Evolutionary conservation across 2,329 filamentous ascomycete species (phyloP).

Genomic region (Scedosporium boydii): DNA sequence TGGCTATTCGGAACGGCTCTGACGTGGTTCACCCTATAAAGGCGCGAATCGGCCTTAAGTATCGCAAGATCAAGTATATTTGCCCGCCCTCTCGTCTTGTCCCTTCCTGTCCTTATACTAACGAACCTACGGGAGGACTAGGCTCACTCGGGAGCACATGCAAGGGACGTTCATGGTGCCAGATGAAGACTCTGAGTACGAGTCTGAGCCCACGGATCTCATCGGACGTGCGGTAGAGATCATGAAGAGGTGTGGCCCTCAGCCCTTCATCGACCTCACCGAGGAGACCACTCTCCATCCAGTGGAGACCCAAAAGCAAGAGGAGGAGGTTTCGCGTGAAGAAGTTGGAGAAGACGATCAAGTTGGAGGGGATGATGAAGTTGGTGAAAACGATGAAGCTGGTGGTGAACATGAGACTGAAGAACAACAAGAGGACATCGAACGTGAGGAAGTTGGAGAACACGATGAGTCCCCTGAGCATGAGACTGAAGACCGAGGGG

Average conservation of each 20-base stretch:
- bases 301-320: neutral
- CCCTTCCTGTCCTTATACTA: neutral
- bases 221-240: neutral
- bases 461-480: too few species aligned
- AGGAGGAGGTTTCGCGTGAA: too few species aligned
- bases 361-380: too few species aligned
- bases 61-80: neutral
- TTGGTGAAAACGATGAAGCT: too few species aligned
- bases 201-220: neutral
- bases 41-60: neutral
- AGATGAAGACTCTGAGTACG: neutral
- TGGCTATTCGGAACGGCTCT: constrained; percentile 4
- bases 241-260: neutral
- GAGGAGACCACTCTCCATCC: neutral
- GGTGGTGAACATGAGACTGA: too few species aligned
- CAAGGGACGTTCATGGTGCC: neutral
- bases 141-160: neutral
- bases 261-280: neutral
- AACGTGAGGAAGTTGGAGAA: too few species aligned
- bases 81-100: neutral
- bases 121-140: neutral
- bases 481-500: too few species aligned
- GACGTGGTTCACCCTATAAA: constrained; percentile 1
- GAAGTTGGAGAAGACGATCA: too few species aligned
- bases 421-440: too few species aligned